phyloP scores from a whole-genome alignment of 2,329 filamentous ascomycete genomes.

The Endothia cerciana region DNA sequence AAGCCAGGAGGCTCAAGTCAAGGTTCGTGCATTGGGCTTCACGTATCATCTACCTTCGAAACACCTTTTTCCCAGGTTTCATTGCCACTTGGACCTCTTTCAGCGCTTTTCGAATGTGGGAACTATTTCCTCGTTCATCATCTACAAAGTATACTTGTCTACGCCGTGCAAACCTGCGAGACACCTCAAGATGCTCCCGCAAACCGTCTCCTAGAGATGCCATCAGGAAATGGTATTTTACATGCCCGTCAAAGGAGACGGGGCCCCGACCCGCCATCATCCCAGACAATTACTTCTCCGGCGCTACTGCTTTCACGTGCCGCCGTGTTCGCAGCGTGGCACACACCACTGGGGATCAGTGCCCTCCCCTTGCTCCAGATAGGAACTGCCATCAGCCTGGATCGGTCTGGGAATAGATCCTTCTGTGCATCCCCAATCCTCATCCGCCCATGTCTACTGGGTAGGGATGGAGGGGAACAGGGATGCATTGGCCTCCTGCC shows the following conservation, averaged over 20 bases:
- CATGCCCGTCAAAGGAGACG: constrained; percentile 1
- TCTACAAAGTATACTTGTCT: constrained; percentile 4
- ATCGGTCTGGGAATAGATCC: not conserved
- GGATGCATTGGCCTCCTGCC: constrained; percentile 38
- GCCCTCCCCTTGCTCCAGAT: not conserved
- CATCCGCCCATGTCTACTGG: constrained; percentile 31
- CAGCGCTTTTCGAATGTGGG: not conserved
- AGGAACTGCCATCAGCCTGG: not conserved
- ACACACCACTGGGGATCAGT: not conserved
- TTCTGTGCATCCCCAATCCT: not conserved
- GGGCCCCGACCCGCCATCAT: not conserved
- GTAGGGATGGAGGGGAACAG: constrained; percentile 38
- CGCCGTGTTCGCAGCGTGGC: not conserved
- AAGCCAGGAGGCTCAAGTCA: not conserved
- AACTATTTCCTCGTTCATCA: constrained; percentile 7
- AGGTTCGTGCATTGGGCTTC: not conserved
- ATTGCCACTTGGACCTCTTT: not conserved
- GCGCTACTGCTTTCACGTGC: not conserved
- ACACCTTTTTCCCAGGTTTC: not conserved
- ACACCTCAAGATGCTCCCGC: not conserved
- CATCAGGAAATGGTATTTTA: constrained; percentile 12
- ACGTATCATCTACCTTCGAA: not conserved
- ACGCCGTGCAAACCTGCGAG: not conserved
- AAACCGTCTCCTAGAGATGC: not conserved
- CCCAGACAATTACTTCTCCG: no score